These are phyloP conservation scores for Trichosanthes cucumerina DNA, from an alignment of 306 rosid genomes.

Conservation along the genomic window DNA sequence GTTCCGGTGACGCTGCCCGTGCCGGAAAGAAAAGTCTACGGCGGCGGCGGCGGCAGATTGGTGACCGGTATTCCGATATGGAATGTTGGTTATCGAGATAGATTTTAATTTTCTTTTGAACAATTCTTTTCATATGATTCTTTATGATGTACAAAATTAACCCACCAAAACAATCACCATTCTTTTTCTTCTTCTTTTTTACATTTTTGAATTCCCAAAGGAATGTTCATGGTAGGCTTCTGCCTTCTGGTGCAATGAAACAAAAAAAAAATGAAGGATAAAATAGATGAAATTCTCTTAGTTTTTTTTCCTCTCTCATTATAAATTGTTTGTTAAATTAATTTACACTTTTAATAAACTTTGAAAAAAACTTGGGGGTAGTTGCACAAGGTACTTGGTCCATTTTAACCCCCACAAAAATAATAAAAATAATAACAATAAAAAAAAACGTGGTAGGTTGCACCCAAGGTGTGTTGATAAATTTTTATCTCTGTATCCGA, in stretches of 20 bases:
- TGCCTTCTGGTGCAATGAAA: not conserved
- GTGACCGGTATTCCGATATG: conserved; percentile 56
- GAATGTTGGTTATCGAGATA: not conserved
- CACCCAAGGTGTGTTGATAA: too few relatives aligned
- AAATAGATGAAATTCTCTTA: not conserved
- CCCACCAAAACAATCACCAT: not conserved
- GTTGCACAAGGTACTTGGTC: too few relatives aligned
- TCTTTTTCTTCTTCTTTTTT: not conserved
- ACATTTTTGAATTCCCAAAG: not conserved
- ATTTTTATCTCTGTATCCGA: too few relatives aligned
- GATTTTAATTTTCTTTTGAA: not conserved
- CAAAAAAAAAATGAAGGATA: not conserved
- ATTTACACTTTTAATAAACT: too few relatives aligned
- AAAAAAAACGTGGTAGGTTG: too few relatives aligned
- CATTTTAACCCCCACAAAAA: too few relatives aligned
- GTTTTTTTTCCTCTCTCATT: not conserved
- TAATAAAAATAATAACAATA: too few relatives aligned
- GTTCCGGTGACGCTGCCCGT: not conserved
- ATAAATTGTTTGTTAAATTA: too few relatives aligned
- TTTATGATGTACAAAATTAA: not conserved
- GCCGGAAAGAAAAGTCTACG: not conserved
- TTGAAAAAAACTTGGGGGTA: too few relatives aligned
- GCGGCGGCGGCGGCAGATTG: conserved; percentile 13
- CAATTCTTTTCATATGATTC: not conserved
- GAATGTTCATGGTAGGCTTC: not conserved